A percentile compares a stretch with the other conserved stretches of the same genome.
Conservation (phyloP, 768 basidiomycete species). For the Podaxis mareebaensis region DNA sequence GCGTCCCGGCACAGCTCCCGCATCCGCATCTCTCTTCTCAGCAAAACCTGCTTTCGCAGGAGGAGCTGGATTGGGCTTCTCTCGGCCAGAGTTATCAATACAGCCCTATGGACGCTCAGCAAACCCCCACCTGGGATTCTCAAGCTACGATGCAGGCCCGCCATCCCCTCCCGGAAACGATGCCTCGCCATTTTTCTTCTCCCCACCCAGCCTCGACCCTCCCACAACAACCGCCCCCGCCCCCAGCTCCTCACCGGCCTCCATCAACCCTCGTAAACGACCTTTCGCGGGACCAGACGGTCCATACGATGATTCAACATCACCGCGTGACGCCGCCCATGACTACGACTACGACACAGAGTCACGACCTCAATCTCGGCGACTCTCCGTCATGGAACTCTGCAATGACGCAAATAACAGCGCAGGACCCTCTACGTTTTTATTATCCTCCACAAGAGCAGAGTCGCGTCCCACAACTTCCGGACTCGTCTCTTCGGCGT, state of each 20-base stretch:
- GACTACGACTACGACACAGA: conserved; percentile 69
- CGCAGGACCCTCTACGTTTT: conserved; percentile 25
- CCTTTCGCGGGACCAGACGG: conserved; percentile 60
- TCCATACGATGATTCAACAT: conserved; percentile 32
- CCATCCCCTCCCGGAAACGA: conserved; percentile 35
- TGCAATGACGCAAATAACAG: conserved; percentile 62
- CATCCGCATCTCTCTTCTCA: conserved; percentile 63
- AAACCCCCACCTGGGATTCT: conserved; percentile 12
- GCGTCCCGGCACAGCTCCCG: conserved; percentile 74
- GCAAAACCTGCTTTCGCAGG: conserved; percentile 47
- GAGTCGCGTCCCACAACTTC: conserved; percentile 40
- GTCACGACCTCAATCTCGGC: conserved; percentile 75
- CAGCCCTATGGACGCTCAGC: conserved; percentile 15
- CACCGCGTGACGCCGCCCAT: conserved; percentile 15
- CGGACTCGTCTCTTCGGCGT: conserved; percentile 45
- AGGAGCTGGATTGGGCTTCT: conserved; percentile 55
- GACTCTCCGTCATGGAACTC: conserved; percentile 86
- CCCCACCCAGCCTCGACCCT: conserved; percentile 27
- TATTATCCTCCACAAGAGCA: conserved; percentile 22
- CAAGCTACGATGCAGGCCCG: conserved; percentile 26
- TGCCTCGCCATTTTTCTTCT: conserved; percentile 74
- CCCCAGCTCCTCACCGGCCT: conserved; percentile 24
- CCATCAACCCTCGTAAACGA: conserved; percentile 59
- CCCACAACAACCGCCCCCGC: conserved; percentile 30
- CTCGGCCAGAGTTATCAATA: conserved; percentile 29